Conservation (phyloP, 202 grass and related monocot species). For the Dendrocalamus latiflorus region DNA sequence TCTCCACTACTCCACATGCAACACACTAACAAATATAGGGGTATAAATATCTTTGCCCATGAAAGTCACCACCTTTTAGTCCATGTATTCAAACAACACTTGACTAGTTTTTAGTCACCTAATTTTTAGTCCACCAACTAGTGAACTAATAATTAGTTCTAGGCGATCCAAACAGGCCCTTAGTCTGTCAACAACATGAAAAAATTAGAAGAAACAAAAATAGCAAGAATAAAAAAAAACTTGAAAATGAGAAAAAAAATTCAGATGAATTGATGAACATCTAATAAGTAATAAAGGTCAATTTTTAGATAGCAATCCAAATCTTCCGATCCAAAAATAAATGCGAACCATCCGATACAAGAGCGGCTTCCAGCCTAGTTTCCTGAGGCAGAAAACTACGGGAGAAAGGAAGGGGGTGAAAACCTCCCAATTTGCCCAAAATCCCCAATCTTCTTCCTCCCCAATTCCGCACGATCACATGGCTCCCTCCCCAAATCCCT, state of each 20-base stretch:
- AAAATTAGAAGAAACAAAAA: too few species aligned
- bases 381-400: not conserved
- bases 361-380: not conserved
- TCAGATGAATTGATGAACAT: not conserved
- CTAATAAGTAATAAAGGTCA: not conserved
- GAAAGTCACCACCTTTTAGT: too few species aligned
- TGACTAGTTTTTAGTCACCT: too few species aligned
- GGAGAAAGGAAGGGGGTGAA: not conserved
- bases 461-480: not conserved
- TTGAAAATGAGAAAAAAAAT: not conserved
- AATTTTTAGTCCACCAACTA: too few species aligned
- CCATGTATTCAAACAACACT: too few species aligned
- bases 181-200: fast-evolving
- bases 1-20: too few species aligned
- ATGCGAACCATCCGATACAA: not conserved
- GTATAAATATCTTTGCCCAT: too few species aligned
- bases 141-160: too few species aligned
- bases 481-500: not conserved
- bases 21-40: too few species aligned
- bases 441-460: not conserved
- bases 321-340: not conserved
- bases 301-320: not conserved
- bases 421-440: not conserved
- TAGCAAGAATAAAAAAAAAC: too few species aligned
- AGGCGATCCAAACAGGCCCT: too few species aligned